Conservation (phyloP, 2,329 filamentous ascomycete genomes). For the Plenodomus biglobosus region DNA sequence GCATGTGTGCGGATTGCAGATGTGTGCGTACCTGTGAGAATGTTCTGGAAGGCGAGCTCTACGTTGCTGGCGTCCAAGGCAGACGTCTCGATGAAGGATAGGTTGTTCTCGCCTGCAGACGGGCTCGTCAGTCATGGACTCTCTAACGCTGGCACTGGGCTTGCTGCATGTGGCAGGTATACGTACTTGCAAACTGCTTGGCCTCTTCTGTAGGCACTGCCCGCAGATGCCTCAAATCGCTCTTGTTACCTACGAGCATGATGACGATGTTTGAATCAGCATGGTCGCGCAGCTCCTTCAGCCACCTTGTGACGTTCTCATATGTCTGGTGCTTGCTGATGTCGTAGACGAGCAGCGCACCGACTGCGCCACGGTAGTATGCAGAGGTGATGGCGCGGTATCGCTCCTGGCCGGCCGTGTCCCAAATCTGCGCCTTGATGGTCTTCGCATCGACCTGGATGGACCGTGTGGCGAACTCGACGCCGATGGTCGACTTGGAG, state of each 20-base stretch:
- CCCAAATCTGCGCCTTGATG: slow-evolving; percentile 99
- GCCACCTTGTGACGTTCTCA: slow-evolving; percentile 97
- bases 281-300: slow-evolving; percentile 97
- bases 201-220: slow-evolving; percentile 97
- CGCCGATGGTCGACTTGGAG: slow-evolving; percentile 99
- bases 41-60: slow-evolving; percentile 98
- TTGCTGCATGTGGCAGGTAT: slow-evolving; percentile 14
- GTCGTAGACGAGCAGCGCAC: slow-evolving; percentile 96
- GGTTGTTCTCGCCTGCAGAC: slow-evolving; percentile 82
- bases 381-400: slow-evolving; percentile 99
- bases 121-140: background rate
- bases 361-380: slow-evolving; percentile 97
- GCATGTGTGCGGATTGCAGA: background rate
- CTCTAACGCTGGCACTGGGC: background rate
- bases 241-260: slow-evolving; percentile 99
- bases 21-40: slow-evolving; percentile 79
- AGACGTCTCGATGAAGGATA: slow-evolving; percentile 99
- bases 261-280: slow-evolving; percentile 99
- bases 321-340: slow-evolving; percentile 99
- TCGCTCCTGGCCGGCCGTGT: slow-evolving; percentile 97
- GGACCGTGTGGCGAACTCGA: slow-evolving; percentile 97
- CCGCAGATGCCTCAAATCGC: slow-evolving; percentile 97
- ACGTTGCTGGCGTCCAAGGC: slow-evolving; percentile 98
- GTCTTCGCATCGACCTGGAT: slow-evolving; percentile 99
- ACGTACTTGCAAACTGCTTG: slow-evolving; percentile 92